Base-by-base conservation (phyloP, 148 eudicot genomes). In the Dianthus caryophyllus region DNA sequence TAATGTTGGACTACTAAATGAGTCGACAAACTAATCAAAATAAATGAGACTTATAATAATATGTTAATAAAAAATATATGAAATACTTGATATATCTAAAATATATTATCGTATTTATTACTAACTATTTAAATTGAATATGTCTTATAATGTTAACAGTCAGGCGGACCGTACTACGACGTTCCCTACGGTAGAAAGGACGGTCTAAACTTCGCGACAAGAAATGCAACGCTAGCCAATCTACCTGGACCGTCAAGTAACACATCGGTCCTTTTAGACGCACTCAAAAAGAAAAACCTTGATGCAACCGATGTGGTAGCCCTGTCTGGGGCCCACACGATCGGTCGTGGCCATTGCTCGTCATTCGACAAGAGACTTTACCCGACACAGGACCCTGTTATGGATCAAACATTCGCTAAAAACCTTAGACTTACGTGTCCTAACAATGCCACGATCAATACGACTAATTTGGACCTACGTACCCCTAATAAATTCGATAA, bases 291-390 rank as follows among this genome's bases (percentile, higher is more conserved):
- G 22, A 82, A 82, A 47, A 59, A 59, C 1, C 17, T 82, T 5
- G 73, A 70, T 22, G 48, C 69, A 56, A 73, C 76, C 9, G 85
- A 82, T 17, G 39, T 79, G 2, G 85, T 82, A 4, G 82, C 80
- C 48, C 85, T 82, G 63, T 82, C 85, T 2, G 82, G 85, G 0
- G 85, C 68, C 36, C 85, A 82, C 76, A 82, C 85, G 10, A 82
- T 82, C 36, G 85, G 85, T 0, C 64, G 47, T 16, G 64, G 70
- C 61, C 82, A 82, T 43, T 82, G 85, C 60, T 2, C 51, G 7
- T 63, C 82, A 21, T 78, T 82, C 76, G 21, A 55, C 15, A 0
- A 0, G 6, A 43, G 85, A 2, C 75, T 81, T 14, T 75, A 72
- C 82, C 84, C 84, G 6, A 61, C 58, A 2, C 80, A 58, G 22